Conservation (phyloP, 2,329 filamentous ascomycete species). For the Colletotrichum musae region DNA sequence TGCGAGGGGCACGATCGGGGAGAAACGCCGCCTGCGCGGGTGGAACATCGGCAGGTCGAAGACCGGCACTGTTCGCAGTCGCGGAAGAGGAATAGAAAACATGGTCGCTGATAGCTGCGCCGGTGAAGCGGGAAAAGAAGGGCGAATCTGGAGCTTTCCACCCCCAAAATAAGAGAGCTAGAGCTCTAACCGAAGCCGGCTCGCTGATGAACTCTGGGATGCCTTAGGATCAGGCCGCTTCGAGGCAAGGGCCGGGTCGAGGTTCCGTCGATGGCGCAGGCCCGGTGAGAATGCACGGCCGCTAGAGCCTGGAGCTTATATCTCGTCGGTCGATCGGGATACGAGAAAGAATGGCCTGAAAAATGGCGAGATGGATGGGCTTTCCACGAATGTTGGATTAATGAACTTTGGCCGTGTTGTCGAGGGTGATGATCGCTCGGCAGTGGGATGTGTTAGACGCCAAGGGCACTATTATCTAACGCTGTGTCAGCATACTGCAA, state of each 20-base stretch:
- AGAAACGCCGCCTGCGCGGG: constrained; percentile 26
- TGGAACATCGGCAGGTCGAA: too few species aligned
- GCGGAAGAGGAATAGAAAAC: not conserved
- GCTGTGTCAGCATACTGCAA: constrained; percentile 28
- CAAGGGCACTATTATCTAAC: not conserved
- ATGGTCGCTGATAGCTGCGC: not conserved
- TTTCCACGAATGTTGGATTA: not conserved
- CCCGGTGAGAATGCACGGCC: not conserved
- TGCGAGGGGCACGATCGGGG: constrained; percentile 30
- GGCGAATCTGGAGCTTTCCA: too few species aligned
- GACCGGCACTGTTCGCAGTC: too few species aligned
- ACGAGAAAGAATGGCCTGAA: not conserved
- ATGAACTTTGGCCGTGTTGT: not conserved
- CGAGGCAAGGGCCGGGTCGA: not conserved
- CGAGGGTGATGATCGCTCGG: not conserved
- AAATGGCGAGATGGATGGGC: not conserved
- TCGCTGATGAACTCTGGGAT: not conserved
- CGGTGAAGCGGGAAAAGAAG: too few species aligned
- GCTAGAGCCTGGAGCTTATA: not conserved
- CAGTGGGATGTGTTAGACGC: constrained; percentile 8
- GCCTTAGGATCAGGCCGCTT: not conserved
- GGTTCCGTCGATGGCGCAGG: not conserved
- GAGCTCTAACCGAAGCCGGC: constrained; percentile 14
- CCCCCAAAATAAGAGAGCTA: not conserved
- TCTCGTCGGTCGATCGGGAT: not conserved